A percentile compares a stretch with the other conserved stretches of the same genome.
Evolutionary conservation across 345 rosid species (phyloP).

Genomic region (Rhodomyrtus tomentosa): DNA sequence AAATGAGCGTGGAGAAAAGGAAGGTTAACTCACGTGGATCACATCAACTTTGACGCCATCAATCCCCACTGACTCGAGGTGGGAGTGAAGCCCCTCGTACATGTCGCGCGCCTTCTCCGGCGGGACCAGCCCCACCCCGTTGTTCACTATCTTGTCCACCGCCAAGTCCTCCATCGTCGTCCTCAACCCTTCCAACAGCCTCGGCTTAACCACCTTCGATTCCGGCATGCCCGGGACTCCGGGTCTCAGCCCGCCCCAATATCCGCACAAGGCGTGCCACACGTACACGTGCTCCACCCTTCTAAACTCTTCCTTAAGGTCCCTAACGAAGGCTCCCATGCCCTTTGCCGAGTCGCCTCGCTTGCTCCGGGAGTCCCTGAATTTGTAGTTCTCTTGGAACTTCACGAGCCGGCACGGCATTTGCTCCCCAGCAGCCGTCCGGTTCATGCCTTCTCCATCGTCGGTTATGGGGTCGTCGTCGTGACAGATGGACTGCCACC

Average conservation of each 20-base stretch:
- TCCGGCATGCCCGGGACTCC: conserved; percentile 50
- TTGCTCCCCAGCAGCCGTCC: conserved; percentile 74
- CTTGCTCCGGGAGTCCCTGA: conserved; percentile 52
- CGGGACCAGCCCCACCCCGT: conserved; percentile 55
- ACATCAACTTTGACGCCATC: conserved; percentile 98
- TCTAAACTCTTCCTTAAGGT: conserved; percentile 61
- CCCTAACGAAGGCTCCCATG: conserved; percentile 71
- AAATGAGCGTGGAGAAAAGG: not conserved
- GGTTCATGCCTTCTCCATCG: conserved; percentile 52
- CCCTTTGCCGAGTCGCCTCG: conserved; percentile 25
- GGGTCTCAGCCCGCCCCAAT: conserved; percentile 91
- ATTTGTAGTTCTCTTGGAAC: conserved; percentile 78
- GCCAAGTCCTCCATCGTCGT: conserved; percentile 81
- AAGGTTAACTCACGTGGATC: conserved; percentile 58
- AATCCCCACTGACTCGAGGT: conserved; percentile 50
- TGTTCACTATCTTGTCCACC: conserved; percentile 71
- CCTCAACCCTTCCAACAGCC: conserved; percentile 61
- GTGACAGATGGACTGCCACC: conserved; percentile 87
- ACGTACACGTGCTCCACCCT: conserved; percentile 73
- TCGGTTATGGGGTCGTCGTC: conserved; percentile 57
- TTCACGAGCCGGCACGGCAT: conserved; percentile 86
- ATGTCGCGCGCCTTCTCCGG: conserved; percentile 58
- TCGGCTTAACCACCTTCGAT: conserved; percentile 27
- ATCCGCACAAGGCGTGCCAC: conserved; percentile 94
- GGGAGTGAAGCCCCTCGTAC: conserved; percentile 80